Evolutionary conservation across 305 asterid genomes (phyloP).

Genomic region (Solanum hybrid): DNA sequence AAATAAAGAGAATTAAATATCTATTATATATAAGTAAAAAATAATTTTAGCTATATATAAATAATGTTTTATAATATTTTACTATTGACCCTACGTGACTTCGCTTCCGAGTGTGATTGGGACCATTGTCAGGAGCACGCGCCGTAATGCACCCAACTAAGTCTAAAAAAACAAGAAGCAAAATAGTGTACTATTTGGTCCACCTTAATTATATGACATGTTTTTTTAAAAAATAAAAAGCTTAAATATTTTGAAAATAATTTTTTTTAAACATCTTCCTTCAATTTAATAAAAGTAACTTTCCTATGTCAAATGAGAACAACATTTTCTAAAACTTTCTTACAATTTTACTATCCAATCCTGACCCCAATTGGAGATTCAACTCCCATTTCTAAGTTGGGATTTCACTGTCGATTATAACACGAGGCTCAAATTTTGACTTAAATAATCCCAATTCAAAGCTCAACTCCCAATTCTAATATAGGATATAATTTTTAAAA

Average conservation of each 20-base stretch:
- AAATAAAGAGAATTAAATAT: not conserved
- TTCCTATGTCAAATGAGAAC: too few relatives aligned
- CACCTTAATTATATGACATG: not conserved
- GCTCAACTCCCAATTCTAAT: too few relatives aligned
- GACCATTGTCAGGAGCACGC: not conserved
- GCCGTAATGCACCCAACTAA: not conserved
- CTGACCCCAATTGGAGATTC: too few relatives aligned
- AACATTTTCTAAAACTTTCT: not conserved
- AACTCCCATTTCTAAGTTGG: too few relatives aligned
- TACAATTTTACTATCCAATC: not conserved
- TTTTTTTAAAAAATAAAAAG: not conserved
- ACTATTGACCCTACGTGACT: not conserved
- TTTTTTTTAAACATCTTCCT: not conserved
- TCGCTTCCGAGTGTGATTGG: not conserved
- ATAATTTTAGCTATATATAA: not conserved
- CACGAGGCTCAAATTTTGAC: not conserved
- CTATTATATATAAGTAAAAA: rapidly evolving
- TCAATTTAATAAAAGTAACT: too few relatives aligned
- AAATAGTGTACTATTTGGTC: not conserved
- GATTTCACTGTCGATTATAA: not conserved
- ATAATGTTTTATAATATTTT: too few relatives aligned
- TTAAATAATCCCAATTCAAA: too few relatives aligned
- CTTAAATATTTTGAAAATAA: not conserved
- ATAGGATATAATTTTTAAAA: too few relatives aligned
- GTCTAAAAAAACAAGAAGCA: not conserved